Evolutionary conservation across 495 filamentous ascomycete species (phyloP), one percentile per base, ranked within the genome.

Genomic region (Xylaria venustula): DNA sequence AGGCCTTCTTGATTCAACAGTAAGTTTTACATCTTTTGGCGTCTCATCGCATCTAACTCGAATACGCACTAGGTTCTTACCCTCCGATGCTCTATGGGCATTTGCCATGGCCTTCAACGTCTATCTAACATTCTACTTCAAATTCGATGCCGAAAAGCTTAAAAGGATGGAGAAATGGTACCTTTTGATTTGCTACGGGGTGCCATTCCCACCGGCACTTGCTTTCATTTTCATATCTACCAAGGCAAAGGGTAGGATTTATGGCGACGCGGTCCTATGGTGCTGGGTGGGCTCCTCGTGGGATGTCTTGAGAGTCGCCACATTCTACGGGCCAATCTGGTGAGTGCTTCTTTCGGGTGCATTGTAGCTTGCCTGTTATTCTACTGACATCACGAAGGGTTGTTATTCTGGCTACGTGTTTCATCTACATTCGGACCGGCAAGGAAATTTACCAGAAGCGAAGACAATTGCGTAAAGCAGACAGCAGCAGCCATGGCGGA

Each of bases 51-150:
- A 34, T 15, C 58, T 74, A 59, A 66, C 64, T 3, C 19, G 53
- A 7, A 45, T 50, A 45, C 37, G 19, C 17, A 26, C 28, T 64
- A 93, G 89, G 83, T 91, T 92, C 58, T 78, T 90, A 73, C 85
- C 89, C 1, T 90, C 90, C 3, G 91, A 95, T 75, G 88, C 90
- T 2, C 77, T 87, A 42, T 92, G 89, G 89, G 88, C 88, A 1
- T 78, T 93, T 46, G 88, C 88, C 49, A 96, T 96, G 92, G 90
- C 91, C 2, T 79, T 88, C 59, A 96, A 96, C 67, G 91, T 96
- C 61, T 91, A 90, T 67, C 76, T 95, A 19, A 93, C 90, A 15
- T 92, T 96, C 65, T 94, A 93, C 72, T 81, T 81, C 64, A 87
- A 87, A 61, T 93, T 87, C 67, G 84, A 87, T 50, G 85, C 88